These are phyloP conservation scores for Xylaria sp. DNA, from an alignment of 2,329 filamentous ascomycete species.

Conservation along the genomic window DNA sequence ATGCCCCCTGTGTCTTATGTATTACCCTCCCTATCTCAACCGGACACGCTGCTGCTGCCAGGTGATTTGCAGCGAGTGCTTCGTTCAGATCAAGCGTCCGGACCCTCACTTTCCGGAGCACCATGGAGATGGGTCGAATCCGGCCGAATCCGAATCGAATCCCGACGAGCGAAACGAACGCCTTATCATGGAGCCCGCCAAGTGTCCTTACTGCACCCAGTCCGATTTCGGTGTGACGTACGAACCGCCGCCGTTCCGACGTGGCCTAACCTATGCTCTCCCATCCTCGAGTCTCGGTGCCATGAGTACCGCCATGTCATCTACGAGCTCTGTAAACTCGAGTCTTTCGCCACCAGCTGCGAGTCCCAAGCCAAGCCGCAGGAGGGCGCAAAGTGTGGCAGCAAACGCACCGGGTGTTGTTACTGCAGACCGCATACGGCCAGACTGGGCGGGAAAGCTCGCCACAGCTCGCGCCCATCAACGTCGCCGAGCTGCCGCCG, in stretches of 20 bases:
- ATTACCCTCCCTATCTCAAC: constrained; percentile 94
- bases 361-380: constrained; percentile 53
- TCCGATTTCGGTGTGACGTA: constrained; percentile 98
- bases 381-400: constrained; percentile 73
- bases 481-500: constrained; percentile 86
- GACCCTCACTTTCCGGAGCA: constrained; percentile 83
- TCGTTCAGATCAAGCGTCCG: constrained; percentile 92
- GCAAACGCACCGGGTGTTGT: constrained; percentile 87
- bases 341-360: constrained; percentile 57
- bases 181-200: constrained; percentile 89
- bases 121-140: constrained; percentile 55
- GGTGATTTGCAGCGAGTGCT: constrained; percentile 96
- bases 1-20: constrained; percentile 96
- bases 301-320: constrained; percentile 81
- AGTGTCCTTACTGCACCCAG: constrained; percentile 94
- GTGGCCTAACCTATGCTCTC: constrained; percentile 78
- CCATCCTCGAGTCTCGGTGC: constrained; percentile 59
- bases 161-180: constrained; percentile 68
- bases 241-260: constrained; percentile 85
- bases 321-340: constrained; percentile 81
- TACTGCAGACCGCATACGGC: constrained; percentile 90
- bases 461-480: constrained; percentile 86
- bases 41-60: constrained; percentile 95
- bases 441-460: constrained; percentile 94
- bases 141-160: constrained; percentile 46